Base-by-base conservation (phyloP, 1,139 yeast species). In the Lodderomyces parapsilosis region DNA sequence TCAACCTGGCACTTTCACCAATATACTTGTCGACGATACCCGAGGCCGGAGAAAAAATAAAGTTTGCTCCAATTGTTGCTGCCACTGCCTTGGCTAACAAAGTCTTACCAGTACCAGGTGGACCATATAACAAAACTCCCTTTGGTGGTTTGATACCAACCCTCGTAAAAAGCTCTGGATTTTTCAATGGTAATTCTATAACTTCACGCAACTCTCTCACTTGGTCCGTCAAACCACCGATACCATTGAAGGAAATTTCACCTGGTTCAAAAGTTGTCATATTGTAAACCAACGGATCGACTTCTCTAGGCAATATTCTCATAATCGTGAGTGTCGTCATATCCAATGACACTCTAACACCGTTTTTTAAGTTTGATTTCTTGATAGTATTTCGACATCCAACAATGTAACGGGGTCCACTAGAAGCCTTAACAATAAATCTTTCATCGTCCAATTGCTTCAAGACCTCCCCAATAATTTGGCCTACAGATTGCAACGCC, bases 51-150 rank as follows among this genome's bases (percentile, higher is more conserved):
- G 96, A 88, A 59, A 93, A 93, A 51, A 94, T 93, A 68, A 94
- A 94, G 66, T 94, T 94, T 39, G 98, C 97, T 41, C 98, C 99
- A 57, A 94, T 89, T 5, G 98, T 93, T 38, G 99, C 98, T 5
- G 99, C 99, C 36, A 91, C 98, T 0, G 99, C 99, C 61, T 93
- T 91, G 10, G 99, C 99, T 56, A 93, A 76, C 49, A 93, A 72
- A 0, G 99, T 93, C 63, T 93, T 93, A 62, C 99, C 99, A 0
- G 99, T 93, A 57, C 99, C 99, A 22, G 99, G 99, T n/a, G 99
- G 99, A 2, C 99, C 99, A 59, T 94, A 94, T 46, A 94, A 74
- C 52, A 94, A 73, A 13, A 94, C 99, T 62, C 99, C 99, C 68
- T 93, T 94, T 44, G 99, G 99, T 15, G 98, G 96, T 60, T 90